Base-by-base conservation (phyloP, 2,329 filamentous ascomycete genomes). In the Fusarium nisikadoi region DNA sequence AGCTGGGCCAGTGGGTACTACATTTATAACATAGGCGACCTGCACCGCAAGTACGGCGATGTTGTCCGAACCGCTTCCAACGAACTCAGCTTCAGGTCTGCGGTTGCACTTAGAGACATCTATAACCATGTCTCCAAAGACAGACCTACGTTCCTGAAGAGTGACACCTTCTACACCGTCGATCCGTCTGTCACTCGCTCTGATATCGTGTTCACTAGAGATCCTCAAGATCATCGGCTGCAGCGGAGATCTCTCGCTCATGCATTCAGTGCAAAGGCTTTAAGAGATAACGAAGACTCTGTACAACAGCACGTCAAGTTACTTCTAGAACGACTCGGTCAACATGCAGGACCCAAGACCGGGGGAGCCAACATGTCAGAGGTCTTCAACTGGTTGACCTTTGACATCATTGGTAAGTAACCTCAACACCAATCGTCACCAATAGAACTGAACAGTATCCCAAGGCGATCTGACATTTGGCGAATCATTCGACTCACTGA, bases 11-110 rank as follows among this genome's bases (percentile, higher is more conserved):
- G 62, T 9, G 62, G 64, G 3, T 25, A 12, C 20, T 42, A 71
- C n/a, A 19, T 41, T 3, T 52, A 25, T 6, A 11, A 25, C 1
- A 62, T 73, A 8, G 17, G 36, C 3, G 23, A 66, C 5, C 13
- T 59, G 5, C 63, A 74, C 23, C 45, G 53, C 7, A 63, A 67
- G 13, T 76, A 76, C 11, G 74, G 74, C 5, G 65, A 75, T 23
- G 56, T 73, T 4, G 72, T 76, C 17, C 66, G 74, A 12, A 50
- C 68, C 1, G 62, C 70, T 4, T 59, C 65, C 20, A 70, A 75
- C 19, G 72, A 76, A 10, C 63, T 76, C 1, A 62, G 65, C 36
- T 76, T 71, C 8, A 59, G 35, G 0, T 67, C 71, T 7, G 29
- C 47, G 4, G 20, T 36, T 8, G 73, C 75, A 5, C 65, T 63